phyloP scores from a whole-genome alignment of 495 filamentous ascomycete genomes.

The Neurospora cerealis region DNA sequence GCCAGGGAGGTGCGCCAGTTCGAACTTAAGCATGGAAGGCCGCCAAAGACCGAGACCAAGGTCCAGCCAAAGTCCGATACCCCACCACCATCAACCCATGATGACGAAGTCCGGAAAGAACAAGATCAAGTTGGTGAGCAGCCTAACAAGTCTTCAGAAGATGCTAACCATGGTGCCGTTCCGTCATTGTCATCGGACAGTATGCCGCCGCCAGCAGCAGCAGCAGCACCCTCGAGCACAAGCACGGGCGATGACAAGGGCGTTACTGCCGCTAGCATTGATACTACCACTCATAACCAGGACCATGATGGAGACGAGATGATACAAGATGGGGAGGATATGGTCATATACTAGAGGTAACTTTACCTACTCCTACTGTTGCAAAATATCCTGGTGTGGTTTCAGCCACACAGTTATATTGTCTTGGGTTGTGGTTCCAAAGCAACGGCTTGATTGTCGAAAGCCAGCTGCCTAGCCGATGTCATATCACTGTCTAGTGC shows the following conservation, averaged over 20 bases:
- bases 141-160: constrained; percentile 26
- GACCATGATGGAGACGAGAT: constrained; percentile 65
- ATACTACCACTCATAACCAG: constrained; percentile 24
- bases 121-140: constrained; percentile 32
- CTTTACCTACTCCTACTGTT: constrained; percentile 10
- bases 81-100: background rate
- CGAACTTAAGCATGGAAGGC: constrained; percentile 6
- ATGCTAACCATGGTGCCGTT: constrained; percentile 27
- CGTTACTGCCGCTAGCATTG: background rate
- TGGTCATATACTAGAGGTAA: constrained; percentile 61
- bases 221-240: constrained; percentile 3
- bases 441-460: background rate
- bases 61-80: background rate
- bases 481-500: background rate
- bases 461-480: background rate
- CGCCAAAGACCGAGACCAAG: background rate
- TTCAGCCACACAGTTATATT: background rate
- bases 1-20: constrained; percentile 36
- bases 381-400: background rate
- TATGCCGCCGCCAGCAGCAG: constrained; percentile 10
- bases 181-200: constrained; percentile 7
- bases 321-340: constrained; percentile 71
- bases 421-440: background rate
- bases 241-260: background rate
- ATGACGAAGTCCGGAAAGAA: background rate